These are phyloP conservation scores for Aspergillus ochraceoroseus DNA, from an alignment of 2,329 filamentous ascomycete species.

Conservation along the genomic window DNA sequence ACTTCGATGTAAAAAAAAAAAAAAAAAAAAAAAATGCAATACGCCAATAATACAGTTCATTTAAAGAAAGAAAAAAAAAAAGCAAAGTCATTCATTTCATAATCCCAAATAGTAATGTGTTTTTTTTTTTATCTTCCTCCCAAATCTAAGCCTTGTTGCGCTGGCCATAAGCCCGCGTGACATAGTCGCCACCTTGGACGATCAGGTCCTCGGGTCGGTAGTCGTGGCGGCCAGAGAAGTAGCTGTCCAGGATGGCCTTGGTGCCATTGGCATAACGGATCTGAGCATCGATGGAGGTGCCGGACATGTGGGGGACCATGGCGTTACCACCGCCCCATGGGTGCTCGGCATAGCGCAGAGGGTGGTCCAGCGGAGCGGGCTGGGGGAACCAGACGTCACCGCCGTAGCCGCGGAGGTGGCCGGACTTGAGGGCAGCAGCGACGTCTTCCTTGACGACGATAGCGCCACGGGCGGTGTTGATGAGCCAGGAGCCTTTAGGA, in stretches of 20 bases:
- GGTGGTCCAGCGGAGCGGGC: constrained; percentile 89
- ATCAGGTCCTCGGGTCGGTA: constrained; percentile 90
- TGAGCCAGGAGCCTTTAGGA: constrained; percentile 87
- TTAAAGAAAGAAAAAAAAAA: constrained; percentile 4
- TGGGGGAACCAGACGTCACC: constrained; percentile 81
- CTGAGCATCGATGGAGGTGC: constrained; percentile 97
- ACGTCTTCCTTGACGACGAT: constrained; percentile 99
- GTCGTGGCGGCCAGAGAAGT: constrained; percentile 81
- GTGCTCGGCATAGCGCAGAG: constrained; percentile 86
- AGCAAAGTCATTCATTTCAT: constrained; percentile 15
- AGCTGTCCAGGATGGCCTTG: constrained; percentile 86
- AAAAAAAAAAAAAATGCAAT: too few species aligned
- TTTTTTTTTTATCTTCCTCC: too few species aligned
- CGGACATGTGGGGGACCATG: constrained; percentile 98
- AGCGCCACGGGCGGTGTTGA: constrained; percentile 98
- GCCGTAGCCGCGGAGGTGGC: constrained; percentile 59
- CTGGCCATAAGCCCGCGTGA: constrained; percentile 89
- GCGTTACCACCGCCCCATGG: constrained; percentile 95
- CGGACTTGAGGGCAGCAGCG: constrained; percentile 82
- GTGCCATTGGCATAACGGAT: constrained; percentile 81
- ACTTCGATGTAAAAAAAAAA: too few species aligned
- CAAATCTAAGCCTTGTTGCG: constrained; percentile 39
- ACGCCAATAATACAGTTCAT: too few species aligned
- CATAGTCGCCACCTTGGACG: constrained; percentile 83
- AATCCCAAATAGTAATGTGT: constrained; percentile 5